A percentile compares a stretch with the other conserved stretches of the same genome.
Conservation (phyloP, 1,284 basidiomycete species). For the Irpex rosettiformis region DNA sequence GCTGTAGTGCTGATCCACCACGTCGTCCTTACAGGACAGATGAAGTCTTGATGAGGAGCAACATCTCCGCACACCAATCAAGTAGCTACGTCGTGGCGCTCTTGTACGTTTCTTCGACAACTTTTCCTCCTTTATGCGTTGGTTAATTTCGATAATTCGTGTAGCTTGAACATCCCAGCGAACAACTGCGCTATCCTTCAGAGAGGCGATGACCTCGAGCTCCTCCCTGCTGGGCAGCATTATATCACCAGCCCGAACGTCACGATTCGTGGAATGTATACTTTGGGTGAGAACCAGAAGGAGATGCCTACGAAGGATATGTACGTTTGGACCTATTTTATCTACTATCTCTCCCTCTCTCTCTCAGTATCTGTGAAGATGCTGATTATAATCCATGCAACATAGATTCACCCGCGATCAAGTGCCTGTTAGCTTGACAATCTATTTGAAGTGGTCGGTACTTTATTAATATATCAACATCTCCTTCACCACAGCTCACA, state of each 20-base stretch:
- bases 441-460: conserved; percentile 70
- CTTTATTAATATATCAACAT: too few species aligned
- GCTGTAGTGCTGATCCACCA: not conserved
- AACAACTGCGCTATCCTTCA: conserved; percentile 82
- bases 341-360: too few species aligned
- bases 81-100: conserved; percentile 72
- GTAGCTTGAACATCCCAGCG: conserved; percentile 74
- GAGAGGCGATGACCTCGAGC: conserved; percentile 72
- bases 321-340: too few species aligned
- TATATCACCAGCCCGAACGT: conserved; percentile 80
- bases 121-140: not conserved
- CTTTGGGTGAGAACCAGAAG: conserved; percentile 75
- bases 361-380: too few species aligned
- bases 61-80: conserved; percentile 37
- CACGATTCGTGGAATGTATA: conserved; percentile 72
- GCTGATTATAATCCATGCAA: too few species aligned
- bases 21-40: conserved; percentile 41
- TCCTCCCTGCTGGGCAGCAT: conserved; percentile 74
- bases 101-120: conserved; percentile 45
- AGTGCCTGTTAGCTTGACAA: conserved; percentile 77
- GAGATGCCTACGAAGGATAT: conserved; percentile 85
- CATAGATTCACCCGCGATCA: conserved; percentile 76
- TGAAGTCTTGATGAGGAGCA: conserved; percentile 72
- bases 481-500: too few species aligned
- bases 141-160: not conserved